phyloP scores from a whole-genome alignment of 2,329 filamentous ascomycete genomes.

The Sporothrix brunneoviolacea region DNA sequence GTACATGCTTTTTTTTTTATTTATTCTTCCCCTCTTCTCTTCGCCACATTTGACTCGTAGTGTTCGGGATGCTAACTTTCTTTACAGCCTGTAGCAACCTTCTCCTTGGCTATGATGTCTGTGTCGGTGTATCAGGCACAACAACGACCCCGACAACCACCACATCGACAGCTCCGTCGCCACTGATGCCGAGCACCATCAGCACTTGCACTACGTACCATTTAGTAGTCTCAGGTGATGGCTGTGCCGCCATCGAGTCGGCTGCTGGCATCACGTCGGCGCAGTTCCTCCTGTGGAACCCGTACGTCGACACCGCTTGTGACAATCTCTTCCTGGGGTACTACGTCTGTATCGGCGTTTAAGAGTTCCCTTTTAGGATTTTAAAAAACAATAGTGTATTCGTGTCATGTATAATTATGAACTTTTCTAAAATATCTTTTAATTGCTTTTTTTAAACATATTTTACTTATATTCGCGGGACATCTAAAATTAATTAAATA shows the following conservation, averaged over 20 bases:
- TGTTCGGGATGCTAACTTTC: too few relatives aligned
- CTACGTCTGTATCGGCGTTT: conserved; percentile 5
- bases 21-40: too few relatives aligned
- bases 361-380: too few relatives aligned
- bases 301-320: background rate
- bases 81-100: conserved; percentile 14
- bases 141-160: conserved; percentile 18
- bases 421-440: too few relatives aligned
- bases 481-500: too few relatives aligned
- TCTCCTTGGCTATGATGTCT: conserved; percentile 16
- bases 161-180: background rate
- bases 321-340: conserved; percentile 8
- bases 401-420: too few relatives aligned
- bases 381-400: too few relatives aligned
- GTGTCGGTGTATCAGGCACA: conserved; percentile 10
- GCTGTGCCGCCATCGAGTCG: conserved; percentile 9
- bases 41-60: too few relatives aligned
- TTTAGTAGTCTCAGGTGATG: conserved; percentile 9
- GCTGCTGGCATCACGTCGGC: conserved; percentile 2
- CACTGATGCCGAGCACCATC: conserved; percentile 4
- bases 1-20: too few relatives aligned
- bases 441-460: too few relatives aligned
- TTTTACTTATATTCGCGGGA: too few relatives aligned
- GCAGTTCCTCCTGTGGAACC: conserved; percentile 8
- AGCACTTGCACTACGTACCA: conserved; percentile 14